Evolutionary conservation across 768 basidiomycete genomes (phyloP), one percentile per base, ranked within the genome.

Genomic region (Stropharia rugosoannulata): DNA sequence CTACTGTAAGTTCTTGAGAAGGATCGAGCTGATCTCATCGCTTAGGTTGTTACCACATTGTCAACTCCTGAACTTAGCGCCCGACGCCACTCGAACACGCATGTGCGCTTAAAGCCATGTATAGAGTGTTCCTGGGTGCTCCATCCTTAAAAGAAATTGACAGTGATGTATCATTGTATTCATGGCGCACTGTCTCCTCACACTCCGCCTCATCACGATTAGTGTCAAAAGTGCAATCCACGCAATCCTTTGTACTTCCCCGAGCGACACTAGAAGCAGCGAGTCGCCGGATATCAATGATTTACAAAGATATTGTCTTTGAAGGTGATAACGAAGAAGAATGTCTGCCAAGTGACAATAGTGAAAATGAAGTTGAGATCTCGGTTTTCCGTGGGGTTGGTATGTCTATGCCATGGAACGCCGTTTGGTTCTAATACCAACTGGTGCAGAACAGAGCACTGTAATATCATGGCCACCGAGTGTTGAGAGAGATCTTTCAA

Each of bases 301-400:
- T 90, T 19, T 92, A 92, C 62, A 75, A 84, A 63, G 88, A 89
- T 52, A 76, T 85, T 27, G 87, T 89, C n/a, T 90, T 90, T 58
- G 72, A 78, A 42, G 76, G 68, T 5, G 60, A 53, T 13, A 57
- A 62, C 49, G 54, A 27, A 32, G 35, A 46, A 29, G 25, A 42
- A 8, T 43, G 12, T 3, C 4, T 6, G 15, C 41, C 35, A 29
- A 37, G 41, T 15, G 54, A 48, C 12, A 11, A 5, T 10, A 48
- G 47, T 16, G 46, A 40, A 46, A 25, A 37, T 29, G 54, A 45
- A 36, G 47, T 52, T 22, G 53, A 62, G 41, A 38, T 51, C 6
- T 62, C 58, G 3, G 47, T 62, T 12, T 56, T 59, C 44, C 49
- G 59, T 35, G 57, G 55, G 16, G 49, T 58, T 25, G 57, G 60